phyloP scores from a whole-genome alignment of 2,329 filamentous ascomycete genomes.

The Myriangium duriaei region DNA sequence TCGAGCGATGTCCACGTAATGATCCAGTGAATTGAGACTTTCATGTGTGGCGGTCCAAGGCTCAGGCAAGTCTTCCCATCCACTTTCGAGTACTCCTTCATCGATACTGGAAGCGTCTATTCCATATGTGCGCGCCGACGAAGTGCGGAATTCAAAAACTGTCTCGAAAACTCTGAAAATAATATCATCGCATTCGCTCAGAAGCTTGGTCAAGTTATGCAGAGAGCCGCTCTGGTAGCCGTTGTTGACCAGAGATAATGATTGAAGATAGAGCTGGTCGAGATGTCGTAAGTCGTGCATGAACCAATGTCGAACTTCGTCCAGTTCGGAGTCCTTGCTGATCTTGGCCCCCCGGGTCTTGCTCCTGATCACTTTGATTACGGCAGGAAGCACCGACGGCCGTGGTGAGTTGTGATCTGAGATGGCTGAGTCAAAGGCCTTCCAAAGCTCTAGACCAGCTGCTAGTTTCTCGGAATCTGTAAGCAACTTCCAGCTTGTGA shows the following conservation, averaged over 20 bases:
- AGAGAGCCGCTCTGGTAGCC: conserved; percentile 38
- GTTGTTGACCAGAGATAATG: conserved; percentile 14
- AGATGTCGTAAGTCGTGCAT: conserved; percentile 15
- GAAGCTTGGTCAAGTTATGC: conserved; percentile 7
- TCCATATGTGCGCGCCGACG: conserved; percentile 60
- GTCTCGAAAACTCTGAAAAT: conserved; percentile 52
- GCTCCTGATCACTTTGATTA: conserved; percentile 7
- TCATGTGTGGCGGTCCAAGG: conserved; percentile 69
- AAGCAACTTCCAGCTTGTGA: conserved; percentile 67
- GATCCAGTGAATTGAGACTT: conserved; percentile 27
- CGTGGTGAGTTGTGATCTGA: conserved; percentile 38
- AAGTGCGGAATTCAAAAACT: conserved; percentile 57
- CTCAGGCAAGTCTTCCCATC: conserved; percentile 52
- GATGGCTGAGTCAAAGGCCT: conserved; percentile 54
- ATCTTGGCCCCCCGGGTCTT: background rate
- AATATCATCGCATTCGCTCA: conserved; percentile 62
- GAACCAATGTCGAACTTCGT: conserved; percentile 12
- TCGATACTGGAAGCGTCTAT: conserved; percentile 51
- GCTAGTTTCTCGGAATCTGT: conserved; percentile 84
- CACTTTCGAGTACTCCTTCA: conserved; percentile 35
- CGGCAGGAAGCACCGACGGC: conserved; percentile 7
- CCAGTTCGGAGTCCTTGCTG: conserved; percentile 3
- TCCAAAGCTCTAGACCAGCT: conserved; percentile 59
- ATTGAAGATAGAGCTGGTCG: conserved; percentile 16
- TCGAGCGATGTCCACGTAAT: conserved; percentile 30